These are phyloP conservation scores for Fragilaria crotonensis DNA, from an alignment of 108 stramenopile genomes.

Conservation along the genomic window DNA sequence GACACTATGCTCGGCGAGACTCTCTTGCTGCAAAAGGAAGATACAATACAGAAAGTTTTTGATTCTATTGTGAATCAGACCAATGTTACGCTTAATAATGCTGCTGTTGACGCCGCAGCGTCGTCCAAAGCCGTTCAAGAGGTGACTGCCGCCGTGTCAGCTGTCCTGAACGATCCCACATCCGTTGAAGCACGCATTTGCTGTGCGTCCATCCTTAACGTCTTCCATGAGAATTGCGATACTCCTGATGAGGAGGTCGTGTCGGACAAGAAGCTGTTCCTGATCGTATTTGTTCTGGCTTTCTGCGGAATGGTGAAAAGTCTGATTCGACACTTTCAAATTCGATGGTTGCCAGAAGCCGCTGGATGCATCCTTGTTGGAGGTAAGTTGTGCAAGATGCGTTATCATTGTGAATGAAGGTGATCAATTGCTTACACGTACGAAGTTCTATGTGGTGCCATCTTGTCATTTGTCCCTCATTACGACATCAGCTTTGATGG, in stretches of 20 bases:
- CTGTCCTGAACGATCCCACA: conserved; percentile 64
- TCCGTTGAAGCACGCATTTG: conserved; percentile 73
- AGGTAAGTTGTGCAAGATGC: conserved; percentile 17
- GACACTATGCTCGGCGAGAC: conserved; percentile 54
- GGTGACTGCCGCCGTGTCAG: conserved; percentile 42
- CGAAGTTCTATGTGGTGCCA: conserved; percentile 56
- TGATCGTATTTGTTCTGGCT: conserved; percentile 76
- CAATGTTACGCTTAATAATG: conserved; percentile 18
- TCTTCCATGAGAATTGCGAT: conserved; percentile 83
- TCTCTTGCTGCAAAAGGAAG: conserved; percentile 46
- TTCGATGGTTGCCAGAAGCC: conserved; percentile 81
- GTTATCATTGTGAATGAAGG: conserved; percentile 7
- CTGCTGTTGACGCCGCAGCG: conserved; percentile 34
- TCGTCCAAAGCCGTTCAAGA: conserved; percentile 57
- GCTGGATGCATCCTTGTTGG: conserved; percentile 83
- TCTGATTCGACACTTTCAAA: conserved; percentile 74
- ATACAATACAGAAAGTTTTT: conserved; percentile 10
- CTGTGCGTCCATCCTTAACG: conserved; percentile 79
- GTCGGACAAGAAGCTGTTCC: conserved; percentile 64
- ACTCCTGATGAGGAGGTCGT: conserved; percentile 65
- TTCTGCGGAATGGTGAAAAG: conserved; percentile 83
- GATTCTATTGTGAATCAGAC: conserved; percentile 7
- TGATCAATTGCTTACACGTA: conserved; percentile 6
- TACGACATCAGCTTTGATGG: conserved; percentile 78
- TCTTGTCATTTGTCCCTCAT: conserved; percentile 61